Evolutionary conservation across 1,284 basidiomycete genomes (phyloP), one percentile per base, ranked within the genome.

Genomic region (Serendipita sp.): DNA sequence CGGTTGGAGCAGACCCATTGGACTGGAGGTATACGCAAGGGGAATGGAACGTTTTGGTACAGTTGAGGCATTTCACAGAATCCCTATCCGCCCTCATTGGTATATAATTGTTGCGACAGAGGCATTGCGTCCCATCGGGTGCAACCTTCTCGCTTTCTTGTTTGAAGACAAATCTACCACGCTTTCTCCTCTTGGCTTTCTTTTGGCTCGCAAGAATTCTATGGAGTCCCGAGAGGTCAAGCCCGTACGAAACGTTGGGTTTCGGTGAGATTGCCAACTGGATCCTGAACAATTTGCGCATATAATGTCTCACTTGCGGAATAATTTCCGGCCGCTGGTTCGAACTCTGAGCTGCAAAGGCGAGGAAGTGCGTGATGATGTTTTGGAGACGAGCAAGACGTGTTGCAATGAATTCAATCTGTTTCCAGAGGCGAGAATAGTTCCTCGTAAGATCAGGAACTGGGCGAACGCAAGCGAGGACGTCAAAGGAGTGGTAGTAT

Each of bases 251-350:
- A 1, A 87, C 78, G 61, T 89, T 86, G 0, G 82, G 82, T 65
- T 80, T 84, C 1, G 87, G 85, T 0, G 85, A 85, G 12, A 90
- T 84, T 4, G 84, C 83, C 69, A 91, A 90, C 70, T 89, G 87
- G 61, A 91, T 85, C 72, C 83, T 85, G 75, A 84, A 91, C 34
- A 91, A 73, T 73, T 90, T 91, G 67, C 88, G 83, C 86, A 91
- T 88, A 70, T 85, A 90, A 71, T 91, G 88, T 30, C 88, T 81
- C 10, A 89, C 86, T 71, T 88, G 88, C 10, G 83, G 80, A 50
- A 91, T 82, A 69, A 84, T 84, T 63, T 87, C 84, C 2, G 77
- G 74, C 15, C 82, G 79, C 69, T 88, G 87, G 66, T 88, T 85
- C 43, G 77, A 77, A 22, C 80, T 76, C 67, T 82, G 79, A 1